phyloP scores from a whole-genome alignment of 1,284 basidiomycete species.

The Schizopora paradoxa region DNA sequence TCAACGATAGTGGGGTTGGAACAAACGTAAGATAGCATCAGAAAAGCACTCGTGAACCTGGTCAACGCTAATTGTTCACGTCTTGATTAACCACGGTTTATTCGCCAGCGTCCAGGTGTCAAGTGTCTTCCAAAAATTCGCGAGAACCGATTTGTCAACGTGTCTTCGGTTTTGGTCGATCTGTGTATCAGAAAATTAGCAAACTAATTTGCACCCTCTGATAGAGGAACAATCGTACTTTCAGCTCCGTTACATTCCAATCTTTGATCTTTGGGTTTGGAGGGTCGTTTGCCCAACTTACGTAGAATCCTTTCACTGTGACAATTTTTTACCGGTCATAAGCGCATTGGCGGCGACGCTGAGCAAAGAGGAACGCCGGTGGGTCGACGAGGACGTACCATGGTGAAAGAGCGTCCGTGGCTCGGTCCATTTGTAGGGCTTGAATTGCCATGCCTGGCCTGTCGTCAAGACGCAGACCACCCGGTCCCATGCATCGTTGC shows the following conservation, averaged over 20 bases:
- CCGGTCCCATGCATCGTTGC: conserved; percentile 88
- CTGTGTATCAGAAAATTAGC: conserved; percentile 34
- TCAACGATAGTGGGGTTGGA: too few species aligned
- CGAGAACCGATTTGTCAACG: conserved; percentile 92
- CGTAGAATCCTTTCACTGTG: conserved; percentile 87
- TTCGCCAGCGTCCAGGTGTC: conserved; percentile 80
- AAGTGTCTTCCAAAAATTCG: conserved; percentile 90
- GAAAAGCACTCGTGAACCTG: too few species aligned
- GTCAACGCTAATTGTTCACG: too few species aligned
- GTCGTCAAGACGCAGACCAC: conserved; percentile 97
- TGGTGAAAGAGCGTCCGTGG: conserved; percentile 90
- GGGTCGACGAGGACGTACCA: conserved; percentile 52
- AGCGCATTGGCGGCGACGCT: conserved; percentile 1
- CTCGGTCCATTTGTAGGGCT: conserved; percentile 93
- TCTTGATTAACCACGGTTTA: conserved; percentile 66
- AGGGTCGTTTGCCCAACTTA: conserved; percentile 89
- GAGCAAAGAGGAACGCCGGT: conserved; percentile 6
- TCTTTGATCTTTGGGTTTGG: conserved; percentile 85
- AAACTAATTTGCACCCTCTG: conserved; percentile 2
- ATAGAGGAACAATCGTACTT: conserved; percentile 42
- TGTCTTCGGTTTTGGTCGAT: conserved; percentile 88
- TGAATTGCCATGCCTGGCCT: conserved; percentile 97
- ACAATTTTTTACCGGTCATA: conserved; percentile 13
- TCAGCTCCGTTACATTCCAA: conserved; percentile 95
- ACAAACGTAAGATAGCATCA: too few species aligned